A percentile compares a stretch with the other conserved stretches of the same genome.
These are phyloP conservation scores for Cercospora brassicicola DNA, from an alignment of 2,329 filamentous ascomycete genomes.

Conservation along the genomic window DNA sequence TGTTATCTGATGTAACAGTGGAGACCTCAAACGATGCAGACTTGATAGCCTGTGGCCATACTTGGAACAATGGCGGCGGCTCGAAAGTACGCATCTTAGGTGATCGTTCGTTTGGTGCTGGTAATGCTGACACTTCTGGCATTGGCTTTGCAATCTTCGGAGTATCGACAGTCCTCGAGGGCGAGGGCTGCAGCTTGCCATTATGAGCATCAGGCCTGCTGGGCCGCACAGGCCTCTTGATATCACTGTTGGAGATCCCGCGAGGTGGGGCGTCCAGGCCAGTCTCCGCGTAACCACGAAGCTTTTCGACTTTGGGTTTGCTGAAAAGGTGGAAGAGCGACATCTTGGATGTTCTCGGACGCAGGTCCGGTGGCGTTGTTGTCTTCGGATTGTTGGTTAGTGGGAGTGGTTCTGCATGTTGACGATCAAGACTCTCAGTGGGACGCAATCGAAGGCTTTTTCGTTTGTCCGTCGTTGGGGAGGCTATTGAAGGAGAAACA, in stretches of 20 bases:
- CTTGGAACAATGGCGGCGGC: conserved; percentile 76
- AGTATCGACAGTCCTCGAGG: conserved; percentile 18
- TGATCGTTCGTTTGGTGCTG: conserved; percentile 13
- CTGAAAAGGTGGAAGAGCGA: conserved; percentile 54
- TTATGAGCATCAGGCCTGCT: conserved; percentile 1
- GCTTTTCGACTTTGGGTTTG: conserved; percentile 51
- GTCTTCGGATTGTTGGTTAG: conserved; percentile 17
- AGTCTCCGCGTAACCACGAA: conserved; percentile 49
- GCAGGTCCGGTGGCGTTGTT: conserved; percentile 21
- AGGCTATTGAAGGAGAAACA: conserved; percentile 14
- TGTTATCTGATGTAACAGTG: conserved; percentile 64
- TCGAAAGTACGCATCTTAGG: conserved; percentile 38
- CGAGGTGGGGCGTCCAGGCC: conserved; percentile 35
- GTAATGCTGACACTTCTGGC: conserved; percentile 15
- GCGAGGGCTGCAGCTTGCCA: conserved; percentile 17
- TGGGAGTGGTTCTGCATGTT: conserved; percentile 27
- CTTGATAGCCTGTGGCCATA: conserved; percentile 79
- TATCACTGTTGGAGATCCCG: conserved; percentile 17
- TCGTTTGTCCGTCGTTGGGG: conserved; percentile 20
- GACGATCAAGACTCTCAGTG: conserved; percentile 18
- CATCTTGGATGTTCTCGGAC: conserved; percentile 41
- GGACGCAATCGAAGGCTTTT: conserved; percentile 27
- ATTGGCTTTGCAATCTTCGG: conserved; percentile 5
- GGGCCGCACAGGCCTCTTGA: not conserved
- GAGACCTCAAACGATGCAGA: conserved; percentile 70